Evolutionary conservation across 225 moss, liverwort and hornwort genomes (phyloP), one percentile per base, ranked within the genome.

Genomic region (Marchantia paleacea): DNA sequence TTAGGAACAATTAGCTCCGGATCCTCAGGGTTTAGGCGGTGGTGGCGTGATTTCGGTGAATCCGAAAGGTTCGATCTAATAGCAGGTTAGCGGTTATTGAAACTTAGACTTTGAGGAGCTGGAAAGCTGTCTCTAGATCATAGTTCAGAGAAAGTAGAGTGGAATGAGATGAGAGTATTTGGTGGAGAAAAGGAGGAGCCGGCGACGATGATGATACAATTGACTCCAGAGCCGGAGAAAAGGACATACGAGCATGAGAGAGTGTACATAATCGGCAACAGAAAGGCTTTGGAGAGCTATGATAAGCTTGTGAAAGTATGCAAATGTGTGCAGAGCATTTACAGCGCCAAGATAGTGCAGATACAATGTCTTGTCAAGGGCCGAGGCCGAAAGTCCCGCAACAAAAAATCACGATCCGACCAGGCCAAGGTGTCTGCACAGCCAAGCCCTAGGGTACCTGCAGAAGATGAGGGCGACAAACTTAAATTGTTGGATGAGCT

Each of bases 211-310:
- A 68, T 68, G 8, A 12, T 68, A 29, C 68, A 68, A 39, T 30
- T 68, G 31, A 39, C 6, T 39, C 68, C 68, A 8, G 30, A 68
- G 11, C 3, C 12, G 30, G 30, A 30, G 68, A 24, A 24, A 0
- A 68, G 68, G 68, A 68, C 68, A 10, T 68, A 68, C 68, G 68
- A 68, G 30, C 68, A 31, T 29, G 68, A 68, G 25, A 68, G 68
- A 68, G 15, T 68, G 16, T 68, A 68, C 68, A 39, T 68, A 28
- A 12, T 68, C 12, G 68, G 24, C 30, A 68, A 68, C 68, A 68
- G 25, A 25, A 68, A 68, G 68, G 68, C 68, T 12, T 16, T 68
- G 68, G 68, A 15, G 15, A 68, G 30, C 30, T 29, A 12, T 31
- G 68, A 31, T 12, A 68, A 16, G 31, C 30, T 68, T 29, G 29